A percentile compares a stretch with the other conserved stretches of the same genome.
These are phyloP conservation scores for Clathrus columnatus DNA, from an alignment of 768 basidiomycete species.

Conservation along the genomic window DNA sequence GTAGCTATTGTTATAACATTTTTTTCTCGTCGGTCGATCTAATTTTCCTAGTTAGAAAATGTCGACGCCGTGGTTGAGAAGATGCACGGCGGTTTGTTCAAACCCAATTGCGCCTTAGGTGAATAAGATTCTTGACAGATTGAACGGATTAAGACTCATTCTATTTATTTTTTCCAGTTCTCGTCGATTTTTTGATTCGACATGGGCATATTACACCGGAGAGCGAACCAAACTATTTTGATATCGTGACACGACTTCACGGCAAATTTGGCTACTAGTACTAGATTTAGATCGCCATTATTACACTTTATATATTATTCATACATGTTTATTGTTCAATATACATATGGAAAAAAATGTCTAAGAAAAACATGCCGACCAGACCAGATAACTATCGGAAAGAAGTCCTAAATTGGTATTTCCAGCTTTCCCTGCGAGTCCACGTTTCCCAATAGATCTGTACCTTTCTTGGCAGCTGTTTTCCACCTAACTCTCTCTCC, in stretches of 20 bases:
- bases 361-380: no score
- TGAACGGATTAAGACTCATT: not conserved
- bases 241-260: slow-evolving; percentile 70
- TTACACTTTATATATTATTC: not conserved
- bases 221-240: slow-evolving; percentile 74
- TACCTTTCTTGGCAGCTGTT: slow-evolving; percentile 29
- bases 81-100: slow-evolving; percentile 71
- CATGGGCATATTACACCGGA: slow-evolving; percentile 82
- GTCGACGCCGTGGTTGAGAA: slow-evolving; percentile 52
- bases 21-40: not conserved
- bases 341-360: not conserved
- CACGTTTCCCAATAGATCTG: slow-evolving; percentile 37
- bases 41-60: slow-evolving; percentile 46
- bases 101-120: slow-evolving; percentile 88
- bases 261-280: slow-evolving; percentile 42
- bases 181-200: slow-evolving; percentile 85
- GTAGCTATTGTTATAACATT: slow-evolving; percentile 31
- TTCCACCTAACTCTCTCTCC: slow-evolving; percentile 30
- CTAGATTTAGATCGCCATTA: no score
- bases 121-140: slow-evolving; percentile 13
- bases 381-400: slow-evolving; percentile 6
- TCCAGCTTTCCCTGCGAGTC: slow-evolving; percentile 37
- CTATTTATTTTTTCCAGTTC: slow-evolving; percentile 37
- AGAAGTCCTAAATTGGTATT: slow-evolving; percentile 6
- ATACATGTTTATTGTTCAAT: not conserved